Evolutionary conservation across 768 basidiomycete genomes (phyloP), one percentile per base, ranked within the genome.

Genomic region (Clavaria fumosa): DNA sequence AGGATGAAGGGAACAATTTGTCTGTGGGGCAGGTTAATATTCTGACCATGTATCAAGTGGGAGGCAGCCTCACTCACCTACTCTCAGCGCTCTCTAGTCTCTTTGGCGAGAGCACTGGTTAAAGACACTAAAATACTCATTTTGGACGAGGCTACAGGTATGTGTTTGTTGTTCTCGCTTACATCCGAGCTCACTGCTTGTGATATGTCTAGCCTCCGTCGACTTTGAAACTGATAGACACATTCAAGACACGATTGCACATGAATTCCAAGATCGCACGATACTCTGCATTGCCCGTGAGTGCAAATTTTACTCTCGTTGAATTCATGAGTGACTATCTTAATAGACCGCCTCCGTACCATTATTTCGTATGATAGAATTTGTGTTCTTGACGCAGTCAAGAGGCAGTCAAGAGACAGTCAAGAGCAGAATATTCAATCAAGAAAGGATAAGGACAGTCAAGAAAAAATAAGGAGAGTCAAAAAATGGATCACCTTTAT

Each of bases 281-380:
- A 70, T 91, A 38, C 57, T 91, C 11, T 88, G 82, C 55, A 90
- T 91, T 43, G 83, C 83, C 43, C 85, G 78, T 82, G 47, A 55
- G 80, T 66, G 12, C n/a, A n/a, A 14, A 35, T 23, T 10, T 27
- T 23, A 23, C 38, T 3, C n/a, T 39, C 22, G 5, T 37, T 34
- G 17, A 31, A 20, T 23, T 27, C 18, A 37, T 30, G 22, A 35
- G 36, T 36, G 15, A n/a, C n/a, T n/a, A n/a, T n/a, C n/a, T n/a
- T n/a, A n/a, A n/a, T 51, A 75, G 84, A 93, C 55, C 79, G 90
- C 18, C 58, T 93, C 36, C 70, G 76, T 31, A 93, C 90, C 2
- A 89, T 93, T 48, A 75, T 90, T 43, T 67, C 72, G 9, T 91
- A 90, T 49, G 86, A 96, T 55, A 68, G 83, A 27, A 83, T 95